Conservation (phyloP, 768 basidiomycete species). For the Pisolithus orientalis region DNA sequence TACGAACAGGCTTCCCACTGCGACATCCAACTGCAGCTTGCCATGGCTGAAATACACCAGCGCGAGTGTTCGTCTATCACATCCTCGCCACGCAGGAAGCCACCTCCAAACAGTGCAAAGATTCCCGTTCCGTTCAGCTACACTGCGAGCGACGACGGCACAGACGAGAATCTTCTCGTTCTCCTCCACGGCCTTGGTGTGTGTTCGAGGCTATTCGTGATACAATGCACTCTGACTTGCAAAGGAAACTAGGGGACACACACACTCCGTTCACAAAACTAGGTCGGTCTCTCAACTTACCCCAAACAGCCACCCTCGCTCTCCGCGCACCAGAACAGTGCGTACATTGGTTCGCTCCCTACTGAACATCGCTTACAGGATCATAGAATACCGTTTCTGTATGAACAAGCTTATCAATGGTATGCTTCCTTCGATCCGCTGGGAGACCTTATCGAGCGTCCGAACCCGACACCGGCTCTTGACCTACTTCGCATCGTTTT, state of each 20-base stretch:
- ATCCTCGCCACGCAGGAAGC: conserved; percentile 37
- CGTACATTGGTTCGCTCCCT: conserved; percentile 16
- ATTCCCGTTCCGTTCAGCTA: conserved; percentile 62
- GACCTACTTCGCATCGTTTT: conserved; percentile 48
- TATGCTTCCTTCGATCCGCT: conserved; percentile 76
- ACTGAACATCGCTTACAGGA: conserved; percentile 4
- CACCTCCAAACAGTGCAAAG: conserved; percentile 36
- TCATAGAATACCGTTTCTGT: conserved; percentile 66
- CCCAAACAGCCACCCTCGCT: conserved; percentile 82
- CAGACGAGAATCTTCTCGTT: conserved; percentile 79
- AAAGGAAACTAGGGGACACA: conserved; percentile 59
- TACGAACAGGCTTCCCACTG: not conserved
- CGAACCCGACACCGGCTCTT: conserved; percentile 69
- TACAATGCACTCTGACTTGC: not conserved
- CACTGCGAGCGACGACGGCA: conserved; percentile 70
- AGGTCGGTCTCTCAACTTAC: conserved; percentile 69
- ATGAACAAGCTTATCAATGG: conserved; percentile 82
- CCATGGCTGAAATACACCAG: conserved; percentile 18
- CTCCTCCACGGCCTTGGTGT: conserved; percentile 82
- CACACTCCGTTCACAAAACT: conserved; percentile 71
- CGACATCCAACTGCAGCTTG: not conserved
- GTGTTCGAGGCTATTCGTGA: conserved; percentile 12
- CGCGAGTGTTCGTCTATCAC: conserved; percentile 6
- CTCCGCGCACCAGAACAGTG: conserved; percentile 75
- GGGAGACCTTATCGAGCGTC: conserved; percentile 62